phyloP scores from a whole-genome alignment of 2,329 filamentous ascomycete species.

The Mycosphaerella sp. region DNA sequence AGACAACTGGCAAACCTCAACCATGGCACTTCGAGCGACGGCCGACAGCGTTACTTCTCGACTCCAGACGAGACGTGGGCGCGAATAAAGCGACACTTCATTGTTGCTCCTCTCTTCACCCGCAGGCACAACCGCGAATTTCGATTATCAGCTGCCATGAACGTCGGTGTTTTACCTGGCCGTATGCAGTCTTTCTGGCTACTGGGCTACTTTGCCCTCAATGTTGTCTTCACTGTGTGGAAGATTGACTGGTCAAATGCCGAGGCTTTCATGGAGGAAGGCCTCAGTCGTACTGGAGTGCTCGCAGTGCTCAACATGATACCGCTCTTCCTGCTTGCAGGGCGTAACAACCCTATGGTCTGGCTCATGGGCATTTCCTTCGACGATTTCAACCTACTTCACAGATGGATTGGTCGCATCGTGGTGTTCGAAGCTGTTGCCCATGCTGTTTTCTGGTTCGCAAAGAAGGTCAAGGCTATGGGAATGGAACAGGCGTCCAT shows the following conservation, averaged over 20 bases:
- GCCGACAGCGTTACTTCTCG: conserved; percentile 67
- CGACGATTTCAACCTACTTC: conserved; percentile 75
- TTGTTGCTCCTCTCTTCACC: conserved; percentile 44
- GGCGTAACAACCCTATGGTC: conserved; percentile 74
- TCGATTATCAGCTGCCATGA: conserved; percentile 45
- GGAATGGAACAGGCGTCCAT: conserved; percentile 46
- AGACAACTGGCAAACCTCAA: conserved; percentile 68
- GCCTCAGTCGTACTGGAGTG: conserved; percentile 64
- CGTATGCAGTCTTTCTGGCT: conserved; percentile 46
- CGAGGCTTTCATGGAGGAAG: conserved; percentile 63
- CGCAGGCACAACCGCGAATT: conserved; percentile 48
- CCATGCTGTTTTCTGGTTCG: conserved; percentile 58
- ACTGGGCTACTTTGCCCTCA: conserved; percentile 45
- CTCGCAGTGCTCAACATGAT: conserved; percentile 72
- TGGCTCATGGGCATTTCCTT: conserved; percentile 66
- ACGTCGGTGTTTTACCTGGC: conserved; percentile 46
- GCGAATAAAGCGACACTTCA: conserved; percentile 42
- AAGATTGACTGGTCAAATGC: conserved; percentile 53
- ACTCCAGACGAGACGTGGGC: conserved; percentile 49
- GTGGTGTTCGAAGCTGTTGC: conserved; percentile 62
- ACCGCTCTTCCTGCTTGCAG: conserved; percentile 67
- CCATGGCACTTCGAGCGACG: conserved; percentile 55
- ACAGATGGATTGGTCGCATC: conserved; percentile 74
- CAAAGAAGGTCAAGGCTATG: conserved; percentile 38
- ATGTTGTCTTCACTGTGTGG: conserved; percentile 43